phyloP scores from a whole-genome alignment of 495 filamentous ascomycete genomes.

The Terfezia boudieri region DNA sequence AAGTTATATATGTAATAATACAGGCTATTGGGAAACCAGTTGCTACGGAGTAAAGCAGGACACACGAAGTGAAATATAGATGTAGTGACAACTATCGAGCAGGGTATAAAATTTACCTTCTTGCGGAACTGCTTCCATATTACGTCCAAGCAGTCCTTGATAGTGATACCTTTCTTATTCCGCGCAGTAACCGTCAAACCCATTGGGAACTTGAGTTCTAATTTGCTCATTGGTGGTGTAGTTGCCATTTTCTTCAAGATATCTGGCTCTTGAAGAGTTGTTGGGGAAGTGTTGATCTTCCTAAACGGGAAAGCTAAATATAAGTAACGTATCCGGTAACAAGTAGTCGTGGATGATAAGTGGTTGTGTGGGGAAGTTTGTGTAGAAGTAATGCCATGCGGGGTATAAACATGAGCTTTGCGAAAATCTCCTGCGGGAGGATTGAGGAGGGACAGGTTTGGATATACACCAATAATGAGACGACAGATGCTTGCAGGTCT shows the following conservation, averaged over 20 bases:
- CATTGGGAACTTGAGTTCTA: constrained; percentile 71
- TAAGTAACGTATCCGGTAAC: background rate
- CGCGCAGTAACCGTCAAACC: constrained; percentile 74
- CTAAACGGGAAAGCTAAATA: constrained; percentile 23
- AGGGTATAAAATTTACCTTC: constrained; percentile 34
- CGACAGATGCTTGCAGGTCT: background rate
- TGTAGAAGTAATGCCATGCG: background rate
- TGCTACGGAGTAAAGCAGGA: too few species aligned
- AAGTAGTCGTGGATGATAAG: constrained; percentile 1
- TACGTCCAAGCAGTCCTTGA: constrained; percentile 83
- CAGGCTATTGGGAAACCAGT: too few species aligned
- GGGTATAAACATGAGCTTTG: background rate
- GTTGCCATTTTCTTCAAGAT: constrained; percentile 58
- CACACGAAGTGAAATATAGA: too few species aligned
- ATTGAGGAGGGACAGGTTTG: background rate
- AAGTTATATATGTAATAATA: background rate
- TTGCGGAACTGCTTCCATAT: constrained; percentile 91
- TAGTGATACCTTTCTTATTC: constrained; percentile 78
- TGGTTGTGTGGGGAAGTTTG: background rate
- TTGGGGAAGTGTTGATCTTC: constrained; percentile 75
- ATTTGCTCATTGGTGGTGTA: constrained; percentile 68
- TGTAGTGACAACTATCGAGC: too few species aligned
- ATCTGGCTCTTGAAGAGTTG: constrained; percentile 46
- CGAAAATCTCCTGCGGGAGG: background rate
- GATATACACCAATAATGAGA: background rate